Conservation (phyloP, 768 basidiomycete species). For the Boletus subcaerulescens region DNA sequence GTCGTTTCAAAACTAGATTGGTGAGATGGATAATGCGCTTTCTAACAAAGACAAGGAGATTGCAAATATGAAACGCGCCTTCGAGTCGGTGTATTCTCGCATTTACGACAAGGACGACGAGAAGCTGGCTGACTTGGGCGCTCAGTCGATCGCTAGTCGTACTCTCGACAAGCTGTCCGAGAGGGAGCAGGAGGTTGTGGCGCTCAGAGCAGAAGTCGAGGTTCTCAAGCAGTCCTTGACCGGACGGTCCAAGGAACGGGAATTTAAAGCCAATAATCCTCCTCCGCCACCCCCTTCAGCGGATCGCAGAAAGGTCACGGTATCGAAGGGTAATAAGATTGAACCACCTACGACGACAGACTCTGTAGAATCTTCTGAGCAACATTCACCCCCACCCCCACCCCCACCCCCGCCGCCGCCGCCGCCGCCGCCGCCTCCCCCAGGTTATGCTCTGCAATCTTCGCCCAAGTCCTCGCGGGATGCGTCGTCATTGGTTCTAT, state of each 20-base stretch:
- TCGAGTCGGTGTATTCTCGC: conserved; percentile 84
- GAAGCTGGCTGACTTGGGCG: conserved; percentile 54
- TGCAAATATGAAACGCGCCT: conserved; percentile 73
- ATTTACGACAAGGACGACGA: conserved; percentile 54
- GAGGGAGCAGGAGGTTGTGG: conserved; percentile 63
- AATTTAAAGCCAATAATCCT: conserved; percentile 64
- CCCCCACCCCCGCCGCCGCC: conserved; percentile 28
- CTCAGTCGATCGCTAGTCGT: conserved; percentile 64
- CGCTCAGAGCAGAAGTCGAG: conserved; percentile 48
- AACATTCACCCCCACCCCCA: conserved; percentile 15
- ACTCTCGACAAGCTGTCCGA: conserved; percentile 66
- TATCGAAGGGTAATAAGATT: conserved; percentile 5
- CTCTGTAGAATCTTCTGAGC: background rate
- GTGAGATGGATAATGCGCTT: conserved; percentile 47
- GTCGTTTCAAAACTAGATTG: conserved; percentile 38
- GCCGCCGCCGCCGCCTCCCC: conserved; percentile 19
- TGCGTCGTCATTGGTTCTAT: conserved; percentile 5
- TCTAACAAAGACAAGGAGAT: conserved; percentile 69
- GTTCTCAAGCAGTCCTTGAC: conserved; percentile 50
- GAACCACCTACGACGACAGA: background rate
- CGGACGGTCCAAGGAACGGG: conserved; percentile 58
- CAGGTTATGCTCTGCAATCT: background rate
- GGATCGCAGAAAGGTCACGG: conserved; percentile 5
- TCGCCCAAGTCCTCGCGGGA: conserved; percentile 29
- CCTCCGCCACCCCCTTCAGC: conserved; percentile 60